Evolutionary conservation across 306 rosid species (phyloP).

Genomic region (Fagus sylvatica): DNA sequence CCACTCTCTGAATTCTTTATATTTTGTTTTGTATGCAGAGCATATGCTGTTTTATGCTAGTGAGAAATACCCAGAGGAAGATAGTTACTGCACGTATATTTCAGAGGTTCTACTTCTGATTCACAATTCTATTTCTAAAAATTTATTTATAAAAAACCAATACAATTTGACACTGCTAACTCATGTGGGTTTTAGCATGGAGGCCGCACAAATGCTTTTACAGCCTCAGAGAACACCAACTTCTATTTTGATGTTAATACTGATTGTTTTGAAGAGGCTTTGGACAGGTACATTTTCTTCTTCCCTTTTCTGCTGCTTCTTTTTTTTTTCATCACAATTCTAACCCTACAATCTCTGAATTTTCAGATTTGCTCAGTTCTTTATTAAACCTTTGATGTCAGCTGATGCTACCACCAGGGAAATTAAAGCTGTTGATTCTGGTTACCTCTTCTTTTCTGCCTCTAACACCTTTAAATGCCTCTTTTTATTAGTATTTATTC

Average conservation of each 20-base stretch:
- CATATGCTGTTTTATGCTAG: slow-evolving; percentile 99
- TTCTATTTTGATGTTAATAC: slow-evolving; percentile 72
- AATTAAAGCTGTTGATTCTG: slow-evolving; percentile 98
- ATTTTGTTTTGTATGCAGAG: slow-evolving; percentile 50
- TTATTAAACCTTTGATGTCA: slow-evolving; percentile 86
- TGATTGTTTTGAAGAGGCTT: slow-evolving; percentile 89
- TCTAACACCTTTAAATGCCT: slow-evolving; percentile 10
- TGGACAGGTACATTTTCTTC: slow-evolving; percentile 69
- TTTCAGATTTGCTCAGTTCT: slow-evolving; percentile 89
- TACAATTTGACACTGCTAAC: slow-evolving; percentile 11
- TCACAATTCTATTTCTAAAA: neutral
- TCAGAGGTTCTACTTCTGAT: slow-evolving; percentile 53
- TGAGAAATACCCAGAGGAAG: slow-evolving; percentile 90
- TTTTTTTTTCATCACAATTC: slow-evolving; percentile 3
- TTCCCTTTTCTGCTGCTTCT: slow-evolving; percentile 12
- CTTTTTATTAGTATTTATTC: neutral
- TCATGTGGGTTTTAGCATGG: slow-evolving; percentile 57
- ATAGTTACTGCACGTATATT: slow-evolving; percentile 90
- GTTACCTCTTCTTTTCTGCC: slow-evolving; percentile 39
- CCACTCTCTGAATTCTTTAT: slow-evolving; percentile 16
- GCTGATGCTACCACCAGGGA: slow-evolving; percentile 97
- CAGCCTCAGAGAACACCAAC: slow-evolving; percentile 71
- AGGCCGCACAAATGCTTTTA: slow-evolving; percentile 85
- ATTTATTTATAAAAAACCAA: neutral
- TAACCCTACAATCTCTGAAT: slow-evolving; percentile 7